Percentiles rank a stretch among this genome's conserved stretches.
Conservation (phyloP, 176 grass and related monocot species). For the Eleusine coracana region DNA sequence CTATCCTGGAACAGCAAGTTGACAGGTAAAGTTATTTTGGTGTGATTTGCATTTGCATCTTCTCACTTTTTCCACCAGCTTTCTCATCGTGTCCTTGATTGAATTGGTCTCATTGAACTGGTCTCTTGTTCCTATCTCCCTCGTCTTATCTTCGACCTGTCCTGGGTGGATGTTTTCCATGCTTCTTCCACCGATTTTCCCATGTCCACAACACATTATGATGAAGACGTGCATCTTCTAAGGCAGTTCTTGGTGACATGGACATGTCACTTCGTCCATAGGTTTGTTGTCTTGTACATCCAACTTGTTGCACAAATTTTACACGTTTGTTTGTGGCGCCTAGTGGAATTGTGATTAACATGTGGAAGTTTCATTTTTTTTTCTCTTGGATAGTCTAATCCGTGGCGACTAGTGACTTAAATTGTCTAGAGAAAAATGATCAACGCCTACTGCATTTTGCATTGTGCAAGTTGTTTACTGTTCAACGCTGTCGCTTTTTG, state of each 20-base stretch:
- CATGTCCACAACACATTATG: slow-evolving; percentile 24
- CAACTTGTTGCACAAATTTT: not conserved
- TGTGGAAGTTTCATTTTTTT: not conserved
- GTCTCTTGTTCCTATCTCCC: not conserved
- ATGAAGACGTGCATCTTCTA: not conserved
- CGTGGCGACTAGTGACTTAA: not conserved
- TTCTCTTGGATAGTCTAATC: slow-evolving; percentile 3
- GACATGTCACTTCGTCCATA: slow-evolving; percentile 30
- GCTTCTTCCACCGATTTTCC: slow-evolving; percentile 44
- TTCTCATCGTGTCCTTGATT: not conserved
- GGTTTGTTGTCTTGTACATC: slow-evolving; percentile 15
- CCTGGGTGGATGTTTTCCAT: slow-evolving; percentile 13
- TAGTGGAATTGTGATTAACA: not conserved
- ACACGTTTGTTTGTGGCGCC: not conserved
- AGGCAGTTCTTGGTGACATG: slow-evolving; percentile 36
- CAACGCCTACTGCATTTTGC: not conserved
- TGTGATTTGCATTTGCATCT: slow-evolving; percentile 43
- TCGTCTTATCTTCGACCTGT: slow-evolving; percentile 9
- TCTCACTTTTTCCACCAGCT: not conserved
- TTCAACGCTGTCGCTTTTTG: not conserved
- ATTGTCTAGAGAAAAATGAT: not conserved
- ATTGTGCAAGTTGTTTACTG: not conserved
- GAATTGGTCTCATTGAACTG: not conserved
- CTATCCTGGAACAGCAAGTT: slow-evolving; percentile 25
- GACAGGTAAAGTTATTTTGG: slow-evolving; percentile 19